Evolutionary conservation across 1,139 yeast species (phyloP), one percentile per base, ranked within the genome.

Genomic region (Suhomyces panamericanus): DNA sequence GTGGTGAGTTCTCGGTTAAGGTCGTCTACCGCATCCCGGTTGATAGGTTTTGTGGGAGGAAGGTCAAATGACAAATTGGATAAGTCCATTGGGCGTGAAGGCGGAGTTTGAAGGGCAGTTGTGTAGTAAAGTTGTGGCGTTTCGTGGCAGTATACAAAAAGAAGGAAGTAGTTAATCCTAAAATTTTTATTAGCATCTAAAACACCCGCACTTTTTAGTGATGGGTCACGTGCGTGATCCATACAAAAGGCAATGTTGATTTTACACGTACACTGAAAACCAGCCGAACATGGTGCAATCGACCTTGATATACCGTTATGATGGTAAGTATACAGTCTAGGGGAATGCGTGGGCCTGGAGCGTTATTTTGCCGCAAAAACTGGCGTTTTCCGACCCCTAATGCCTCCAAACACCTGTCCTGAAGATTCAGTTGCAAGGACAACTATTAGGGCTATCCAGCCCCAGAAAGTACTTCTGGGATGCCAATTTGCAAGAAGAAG

Each of bases 301-400:
- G 2, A 85, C 93, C 0, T 68, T 85, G 44, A 80, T 85, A 27
- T 85, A 83, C 61, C 75, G 91, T 58, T 77, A 81, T 41, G 91
- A 85, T 58, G 87, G 89, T 80, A 71, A 43, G 85, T 75, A 37
- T 28, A 20, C 26, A 16, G 35, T 17, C 20, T 17, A 17, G 20
- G 4, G 20, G 20, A 17, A 20, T 20, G 5, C 6, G 24, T 20
- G 24, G 34, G 26, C 6, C 3, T 32, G 26, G 24, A 16, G 16
- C 13, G 22, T 32, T 12, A 5, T 31, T 12, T 15, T 32, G 8
- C 34, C 20, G 10, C 4, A 10, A 17, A 10, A 3, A 3, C 15
- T 2, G 17, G n/a, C 29, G 3, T 26, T 26, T 11, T 26, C n/a
- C 3, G 29, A 10, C 29, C 2, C 29, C 11, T 26, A 4, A 4